Base-by-base conservation (phyloP, 768 basidiomycete genomes). In the Nevesoporus exiguus region DNA sequence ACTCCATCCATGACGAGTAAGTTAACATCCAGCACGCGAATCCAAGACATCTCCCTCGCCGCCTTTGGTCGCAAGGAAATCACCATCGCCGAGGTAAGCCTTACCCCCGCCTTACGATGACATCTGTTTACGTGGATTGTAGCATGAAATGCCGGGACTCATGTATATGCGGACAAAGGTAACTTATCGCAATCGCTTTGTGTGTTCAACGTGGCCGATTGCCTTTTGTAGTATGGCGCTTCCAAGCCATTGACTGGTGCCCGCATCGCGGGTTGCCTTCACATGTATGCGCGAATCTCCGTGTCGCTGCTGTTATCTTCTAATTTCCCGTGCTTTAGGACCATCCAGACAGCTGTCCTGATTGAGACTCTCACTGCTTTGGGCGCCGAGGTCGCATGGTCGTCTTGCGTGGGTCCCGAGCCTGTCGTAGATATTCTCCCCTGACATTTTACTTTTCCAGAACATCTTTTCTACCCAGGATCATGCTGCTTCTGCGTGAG, bases 401-500 rank as follows among this genome's bases (percentile, higher is more conserved):
- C 97, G 24, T 98, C 94, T 62, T 97, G 94, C 74, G 91, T 93
- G 72, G 41, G 88, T 79, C 10, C 41, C 45, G 2, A 17, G 14
- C 10, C 11, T 42, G 41, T 33, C 22, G 29, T 19, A 19, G 22
- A 11, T 37, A 40, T 51, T 43, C 24, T 14, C 9, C 11, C 10
- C 36, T 62, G 24, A 55, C 19, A 8, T 51, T 41, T 41, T 34
- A 29, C n/a, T 66, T 19, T 21, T 39, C 33, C 57, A 93, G 92
- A 97, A 99, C 79, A 99, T 99, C 72, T 99, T 96, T 79, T 98
- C 97, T 47, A 99, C 97, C 48, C 97, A 99, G 76, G 97, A 99
- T 73, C 97, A 99, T 76, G 97, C 97, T 50, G 97, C 97, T 49
- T 90, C 97, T 61, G 97, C 92, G 89, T 92, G 71, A 67, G 87